phyloP scores from a whole-genome alignment of 441 rosid species.

The Erodium texanum region DNA sequence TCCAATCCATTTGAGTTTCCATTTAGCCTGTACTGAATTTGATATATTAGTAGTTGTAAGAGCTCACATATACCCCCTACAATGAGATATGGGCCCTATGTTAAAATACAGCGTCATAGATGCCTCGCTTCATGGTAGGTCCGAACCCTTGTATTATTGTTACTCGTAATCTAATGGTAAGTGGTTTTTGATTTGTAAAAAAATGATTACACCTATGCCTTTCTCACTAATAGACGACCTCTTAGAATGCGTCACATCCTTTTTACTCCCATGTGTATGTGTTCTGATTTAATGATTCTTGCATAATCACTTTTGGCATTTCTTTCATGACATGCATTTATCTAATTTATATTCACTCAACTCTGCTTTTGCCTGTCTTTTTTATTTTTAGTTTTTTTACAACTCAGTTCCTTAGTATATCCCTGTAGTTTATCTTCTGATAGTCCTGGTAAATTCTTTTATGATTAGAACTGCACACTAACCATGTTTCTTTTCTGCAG shows the following conservation, averaged over 20 bases:
- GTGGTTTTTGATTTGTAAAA: neutral
- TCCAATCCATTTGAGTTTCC: neutral
- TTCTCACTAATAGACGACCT: neutral
- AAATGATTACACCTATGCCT: neutral
- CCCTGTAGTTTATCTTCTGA: neutral
- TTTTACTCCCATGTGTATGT: neutral
- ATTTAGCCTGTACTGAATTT: neutral
- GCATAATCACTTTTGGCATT: neutral
- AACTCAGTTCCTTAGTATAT: neutral
- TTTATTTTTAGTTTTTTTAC: neutral
- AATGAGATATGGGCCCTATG: neutral
- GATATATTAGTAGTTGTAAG: neutral
- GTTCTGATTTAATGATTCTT: neutral
- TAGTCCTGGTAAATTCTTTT: neutral
- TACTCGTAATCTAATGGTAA: neutral
- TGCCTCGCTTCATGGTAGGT: neutral
- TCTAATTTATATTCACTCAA: conserved; percentile 1
- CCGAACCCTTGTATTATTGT: neutral
- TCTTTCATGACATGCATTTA: neutral
- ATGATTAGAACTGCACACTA: neutral
- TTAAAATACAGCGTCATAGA: neutral
- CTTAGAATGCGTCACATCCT: neutral
- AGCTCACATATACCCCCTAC: neutral
- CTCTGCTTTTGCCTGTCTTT: neutral
- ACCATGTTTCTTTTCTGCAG: conserved; percentile 33